A percentile compares a stretch with the other conserved stretches of the same genome.
Conservation (phyloP, 345 rosid species). For the Rhodomyrtus tomentosa region DNA sequence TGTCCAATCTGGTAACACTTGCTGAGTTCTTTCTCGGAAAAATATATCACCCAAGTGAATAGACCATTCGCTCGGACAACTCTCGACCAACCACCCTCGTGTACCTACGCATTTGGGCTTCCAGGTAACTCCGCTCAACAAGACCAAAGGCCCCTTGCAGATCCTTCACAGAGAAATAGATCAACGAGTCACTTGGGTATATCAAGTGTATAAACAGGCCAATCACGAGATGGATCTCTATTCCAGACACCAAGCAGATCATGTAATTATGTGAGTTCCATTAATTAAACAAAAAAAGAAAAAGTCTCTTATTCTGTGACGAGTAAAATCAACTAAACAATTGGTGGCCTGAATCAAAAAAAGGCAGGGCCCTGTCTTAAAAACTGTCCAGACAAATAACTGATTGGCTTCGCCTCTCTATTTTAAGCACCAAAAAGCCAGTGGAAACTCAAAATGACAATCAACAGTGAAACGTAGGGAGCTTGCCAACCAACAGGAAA, state of each 20-base stretch:
- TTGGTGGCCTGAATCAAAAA: background rate
- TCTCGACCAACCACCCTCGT: slow-evolving; percentile 50
- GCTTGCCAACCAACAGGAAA: background rate
- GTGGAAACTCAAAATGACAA: background rate
- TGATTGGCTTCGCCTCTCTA: background rate
- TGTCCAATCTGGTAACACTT: background rate
- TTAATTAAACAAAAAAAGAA: background rate
- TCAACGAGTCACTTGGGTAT: background rate
- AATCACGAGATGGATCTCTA: background rate
- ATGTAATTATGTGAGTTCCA: background rate
- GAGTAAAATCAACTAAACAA: background rate
- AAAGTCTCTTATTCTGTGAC: background rate
- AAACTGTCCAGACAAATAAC: background rate
- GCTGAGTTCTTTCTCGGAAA: background rate
- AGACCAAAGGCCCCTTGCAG: slow-evolving; percentile 23
- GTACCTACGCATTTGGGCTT: slow-evolving; percentile 44
- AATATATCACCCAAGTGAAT: slow-evolving; percentile 35
- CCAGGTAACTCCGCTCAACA: slow-evolving; percentile 26
- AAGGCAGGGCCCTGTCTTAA: background rate
- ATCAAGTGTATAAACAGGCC: background rate
- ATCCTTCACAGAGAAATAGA: slow-evolving; percentile 25
- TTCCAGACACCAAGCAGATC: background rate
- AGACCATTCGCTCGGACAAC: slow-evolving; percentile 61
- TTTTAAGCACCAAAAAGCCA: background rate
- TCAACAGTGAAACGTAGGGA: background rate